Conservation (phyloP, 2,329 filamentous ascomycete genomes). For the Plenodomus lindquistii region DNA sequence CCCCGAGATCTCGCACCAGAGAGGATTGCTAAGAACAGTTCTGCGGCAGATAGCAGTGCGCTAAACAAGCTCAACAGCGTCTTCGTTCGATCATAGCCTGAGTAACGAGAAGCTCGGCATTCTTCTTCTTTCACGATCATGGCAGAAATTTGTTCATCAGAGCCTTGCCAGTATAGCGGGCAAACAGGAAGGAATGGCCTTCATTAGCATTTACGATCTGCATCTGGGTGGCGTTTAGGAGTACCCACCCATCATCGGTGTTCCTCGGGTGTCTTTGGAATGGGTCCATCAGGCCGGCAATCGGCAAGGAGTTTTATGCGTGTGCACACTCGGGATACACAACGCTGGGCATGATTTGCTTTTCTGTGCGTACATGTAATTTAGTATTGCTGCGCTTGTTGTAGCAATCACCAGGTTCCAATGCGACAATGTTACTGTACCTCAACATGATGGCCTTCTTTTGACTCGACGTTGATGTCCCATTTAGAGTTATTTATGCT, state of each 20-base stretch:
- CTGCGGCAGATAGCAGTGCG: conserved; percentile 34
- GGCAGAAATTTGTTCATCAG: background rate
- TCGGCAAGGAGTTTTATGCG: background rate
- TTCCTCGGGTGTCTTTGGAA: background rate
- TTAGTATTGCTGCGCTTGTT: no score
- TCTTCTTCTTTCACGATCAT: background rate
- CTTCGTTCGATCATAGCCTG: conserved; percentile 32
- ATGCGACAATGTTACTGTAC: no score
- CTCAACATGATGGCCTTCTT: no score
- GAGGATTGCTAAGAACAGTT: conserved; percentile 37
- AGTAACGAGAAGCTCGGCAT: conserved; percentile 5
- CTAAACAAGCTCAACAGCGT: conserved; percentile 42
- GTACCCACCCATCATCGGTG: conserved; percentile 4
- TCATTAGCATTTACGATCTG: conserved; percentile 10
- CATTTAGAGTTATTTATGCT: no score
- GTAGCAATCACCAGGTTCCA: no score
- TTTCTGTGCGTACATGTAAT: background rate
- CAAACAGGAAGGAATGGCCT: background rate
- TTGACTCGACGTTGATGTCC: no score
- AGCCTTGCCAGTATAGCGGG: background rate
- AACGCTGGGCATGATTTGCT: no score
- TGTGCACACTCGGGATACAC: background rate
- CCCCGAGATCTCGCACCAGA: conserved; percentile 39
- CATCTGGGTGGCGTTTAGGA: conserved; percentile 34
- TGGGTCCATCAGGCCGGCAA: background rate